Percentiles rank a stretch among this genome's conserved stretches.
Conservation (phyloP, 1,139 yeast genomes). For the Suhomyces anneliseae region DNA sequence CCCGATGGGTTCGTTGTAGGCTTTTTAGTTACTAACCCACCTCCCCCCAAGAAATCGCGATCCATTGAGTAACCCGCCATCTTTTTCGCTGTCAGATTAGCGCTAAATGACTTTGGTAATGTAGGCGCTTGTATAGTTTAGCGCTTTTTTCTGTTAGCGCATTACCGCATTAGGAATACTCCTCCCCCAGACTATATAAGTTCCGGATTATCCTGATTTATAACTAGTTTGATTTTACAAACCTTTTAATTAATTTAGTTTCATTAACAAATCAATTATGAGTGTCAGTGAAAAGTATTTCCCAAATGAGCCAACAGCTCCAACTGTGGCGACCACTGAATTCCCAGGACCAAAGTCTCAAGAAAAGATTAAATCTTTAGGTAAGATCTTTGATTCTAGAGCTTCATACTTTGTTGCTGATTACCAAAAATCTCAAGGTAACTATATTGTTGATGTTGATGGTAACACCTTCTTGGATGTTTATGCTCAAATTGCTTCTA, state of each 20-base stretch:
- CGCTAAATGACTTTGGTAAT: no score
- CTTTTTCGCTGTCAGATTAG: no score
- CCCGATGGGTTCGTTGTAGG: no score
- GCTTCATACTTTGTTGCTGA: conserved; percentile 70
- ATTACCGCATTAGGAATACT: conserved; percentile 8
- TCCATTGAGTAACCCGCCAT: no score
- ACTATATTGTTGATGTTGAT: conserved; percentile 70
- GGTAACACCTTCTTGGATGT: conserved; percentile 69
- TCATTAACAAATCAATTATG: conserved; percentile 16
- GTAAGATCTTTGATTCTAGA: conserved; percentile 60
- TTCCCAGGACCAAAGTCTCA: conserved; percentile 67
- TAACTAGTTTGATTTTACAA: background rate
- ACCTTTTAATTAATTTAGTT: background rate
- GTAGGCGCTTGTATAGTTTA: no score
- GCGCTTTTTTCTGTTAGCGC: conserved; percentile 3
- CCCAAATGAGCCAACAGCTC: conserved; percentile 67
- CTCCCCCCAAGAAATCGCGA: no score
- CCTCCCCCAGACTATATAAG: background rate
- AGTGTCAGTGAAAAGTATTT: conserved; percentile 55
- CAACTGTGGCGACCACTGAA: conserved; percentile 48
- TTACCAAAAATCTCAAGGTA: conserved; percentile 66
- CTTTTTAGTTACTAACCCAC: no score
- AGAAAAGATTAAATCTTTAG: conserved; percentile 47
- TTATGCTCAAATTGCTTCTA: conserved; percentile 77
- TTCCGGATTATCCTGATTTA: background rate